phyloP scores from a whole-genome alignment of 352 stramenopile genomes.

The Phytophthora hybrid region DNA sequence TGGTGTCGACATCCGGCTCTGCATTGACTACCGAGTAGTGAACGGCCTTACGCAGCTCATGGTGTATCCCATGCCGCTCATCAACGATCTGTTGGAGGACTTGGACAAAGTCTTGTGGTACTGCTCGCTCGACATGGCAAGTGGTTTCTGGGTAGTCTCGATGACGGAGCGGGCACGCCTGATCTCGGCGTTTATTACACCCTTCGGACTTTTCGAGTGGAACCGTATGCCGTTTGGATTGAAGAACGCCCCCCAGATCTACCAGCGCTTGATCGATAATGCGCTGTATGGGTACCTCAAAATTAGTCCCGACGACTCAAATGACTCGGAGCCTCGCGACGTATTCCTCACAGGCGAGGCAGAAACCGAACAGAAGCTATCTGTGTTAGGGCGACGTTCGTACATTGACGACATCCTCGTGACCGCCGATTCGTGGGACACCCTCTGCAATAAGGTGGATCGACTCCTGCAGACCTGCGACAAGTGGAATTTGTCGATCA shows the following conservation, averaged over 20 bases:
- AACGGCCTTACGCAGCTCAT: slow-evolving; percentile 18
- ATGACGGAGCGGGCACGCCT: slow-evolving; percentile 18
- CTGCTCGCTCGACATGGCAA: slow-evolving; percentile 29
- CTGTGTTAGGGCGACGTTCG: too few species aligned
- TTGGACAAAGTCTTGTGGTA: slow-evolving; percentile 27
- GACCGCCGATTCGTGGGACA: too few species aligned
- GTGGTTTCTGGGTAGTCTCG: slow-evolving; percentile 23
- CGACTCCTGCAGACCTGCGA: too few species aligned
- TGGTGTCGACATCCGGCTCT: slow-evolving; percentile 43
- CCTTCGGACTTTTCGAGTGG: slow-evolving; percentile 18
- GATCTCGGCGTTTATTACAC: slow-evolving; percentile 12
- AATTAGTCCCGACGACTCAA: too few species aligned
- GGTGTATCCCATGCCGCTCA: slow-evolving; percentile 36
- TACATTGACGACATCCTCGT: too few species aligned
- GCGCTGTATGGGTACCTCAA: too few species aligned
- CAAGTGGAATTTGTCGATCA: too few species aligned
- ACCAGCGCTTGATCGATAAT: slow-evolving; percentile 10
- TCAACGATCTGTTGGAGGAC: slow-evolving; percentile 27
- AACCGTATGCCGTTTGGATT: slow-evolving; percentile 22
- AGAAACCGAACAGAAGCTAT: too few species aligned
- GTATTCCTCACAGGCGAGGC: too few species aligned
- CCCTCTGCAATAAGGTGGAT: too few species aligned
- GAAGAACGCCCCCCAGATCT: slow-evolving; percentile 36
- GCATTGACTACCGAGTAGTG: slow-evolving; percentile 26
- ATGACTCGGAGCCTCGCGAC: too few species aligned